A percentile compares a stretch with the other conserved stretches of the same genome.
phyloP scores from a whole-genome alignment of 805 yeast genomes.

The Saccharomycopsis synnaedendra region DNA sequence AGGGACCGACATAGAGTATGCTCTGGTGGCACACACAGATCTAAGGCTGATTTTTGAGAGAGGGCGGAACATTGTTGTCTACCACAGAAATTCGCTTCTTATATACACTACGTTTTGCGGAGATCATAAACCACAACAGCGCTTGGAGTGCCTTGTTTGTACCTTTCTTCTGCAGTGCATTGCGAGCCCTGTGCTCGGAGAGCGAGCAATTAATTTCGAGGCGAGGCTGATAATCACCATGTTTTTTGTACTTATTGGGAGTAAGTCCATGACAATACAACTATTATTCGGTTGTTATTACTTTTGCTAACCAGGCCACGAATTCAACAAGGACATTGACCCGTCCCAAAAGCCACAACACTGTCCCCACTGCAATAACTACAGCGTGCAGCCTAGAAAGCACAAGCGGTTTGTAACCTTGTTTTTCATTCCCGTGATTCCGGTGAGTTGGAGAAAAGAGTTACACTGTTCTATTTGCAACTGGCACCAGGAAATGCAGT shows the following conservation, averaged over 20 bases:
- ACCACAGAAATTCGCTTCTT: no score
- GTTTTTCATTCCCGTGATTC: conserved; percentile 44
- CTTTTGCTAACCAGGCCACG: conserved; percentile 10
- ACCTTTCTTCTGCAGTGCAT: no score
- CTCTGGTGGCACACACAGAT: conserved; percentile 1
- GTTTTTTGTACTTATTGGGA: neutral
- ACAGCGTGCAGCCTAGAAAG: conserved; percentile 39
- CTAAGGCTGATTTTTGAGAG: no score
- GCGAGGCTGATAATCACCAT: neutral
- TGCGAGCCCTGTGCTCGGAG: no score
- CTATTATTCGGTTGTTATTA: neutral
- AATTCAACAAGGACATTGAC: conserved; percentile 12
- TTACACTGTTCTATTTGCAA: conserved; percentile 41
- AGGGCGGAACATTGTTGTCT: no score
- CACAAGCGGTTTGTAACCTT: conserved; percentile 41
- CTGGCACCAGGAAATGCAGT: conserved; percentile 31
- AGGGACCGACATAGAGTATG: conserved; percentile 32
- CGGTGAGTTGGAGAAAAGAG: conserved; percentile 40
- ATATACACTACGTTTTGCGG: no score
- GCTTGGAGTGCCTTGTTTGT: no score
- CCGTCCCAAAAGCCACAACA: conserved; percentile 15
- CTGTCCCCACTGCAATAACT: conserved; percentile 52
- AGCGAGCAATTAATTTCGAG: no score
- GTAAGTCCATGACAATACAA: neutral
- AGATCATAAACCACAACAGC: no score